Conservation (phyloP, 306 rosid species). For the Glycyrrhiza uralensis region DNA sequence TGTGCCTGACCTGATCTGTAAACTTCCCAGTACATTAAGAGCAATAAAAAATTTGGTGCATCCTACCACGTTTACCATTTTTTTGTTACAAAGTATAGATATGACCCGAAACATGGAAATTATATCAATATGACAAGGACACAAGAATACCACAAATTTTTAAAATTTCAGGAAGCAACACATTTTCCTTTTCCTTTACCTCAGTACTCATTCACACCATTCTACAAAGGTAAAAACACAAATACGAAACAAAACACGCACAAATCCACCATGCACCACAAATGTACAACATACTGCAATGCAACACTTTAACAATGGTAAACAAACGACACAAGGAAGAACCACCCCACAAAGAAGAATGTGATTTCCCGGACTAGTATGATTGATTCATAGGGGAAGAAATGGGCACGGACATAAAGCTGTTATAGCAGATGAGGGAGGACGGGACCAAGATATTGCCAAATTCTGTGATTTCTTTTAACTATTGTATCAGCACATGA, state of each 20-base stretch:
- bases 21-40: too few relatives aligned
- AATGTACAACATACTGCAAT: not conserved
- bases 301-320: not conserved
- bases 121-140: too few relatives aligned
- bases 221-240: not conserved
- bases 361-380: slow-evolving; percentile 43
- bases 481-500: slow-evolving; percentile 25
- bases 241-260: not conserved
- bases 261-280: not conserved
- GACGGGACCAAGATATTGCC: slow-evolving; percentile 28
- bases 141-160: not conserved
- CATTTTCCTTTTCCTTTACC: not conserved
- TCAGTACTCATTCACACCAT: not conserved
- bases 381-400: slow-evolving; percentile 40
- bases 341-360: not conserved
- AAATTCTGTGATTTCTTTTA: slow-evolving; percentile 35
- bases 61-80: too few relatives aligned
- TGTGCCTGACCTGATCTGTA: too few relatives aligned
- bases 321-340: not conserved
- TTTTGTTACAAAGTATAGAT: too few relatives aligned
- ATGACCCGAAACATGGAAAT: too few relatives aligned
- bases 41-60: too few relatives aligned
- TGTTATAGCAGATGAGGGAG: slow-evolving; percentile 21
- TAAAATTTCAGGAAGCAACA: not conserved
- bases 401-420: slow-evolving; percentile 37